Percentiles rank a stretch among this genome's conserved stretches.
These are phyloP conservation scores for Paraleonurus japonicus DNA, from an alignment of 257 asterid species.

Conservation along the genomic window DNA sequence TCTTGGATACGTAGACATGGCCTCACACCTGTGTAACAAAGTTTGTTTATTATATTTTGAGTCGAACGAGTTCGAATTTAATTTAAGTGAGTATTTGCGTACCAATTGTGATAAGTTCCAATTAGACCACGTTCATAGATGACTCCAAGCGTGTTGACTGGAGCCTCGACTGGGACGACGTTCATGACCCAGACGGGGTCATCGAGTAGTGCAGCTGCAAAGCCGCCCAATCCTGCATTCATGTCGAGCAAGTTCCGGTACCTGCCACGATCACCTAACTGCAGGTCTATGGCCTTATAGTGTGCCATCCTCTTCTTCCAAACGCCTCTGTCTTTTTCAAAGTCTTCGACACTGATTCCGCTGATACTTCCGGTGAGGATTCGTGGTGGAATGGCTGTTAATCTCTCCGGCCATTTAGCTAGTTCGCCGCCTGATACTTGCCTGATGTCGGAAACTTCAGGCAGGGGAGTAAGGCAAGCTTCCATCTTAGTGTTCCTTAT, in stretches of 20 bases:
- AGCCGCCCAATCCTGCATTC: slow-evolving; percentile 90
- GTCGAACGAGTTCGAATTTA: not conserved
- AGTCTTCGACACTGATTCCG: slow-evolving; percentile 53
- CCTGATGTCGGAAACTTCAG: slow-evolving; percentile 61
- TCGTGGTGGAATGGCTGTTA: slow-evolving; percentile 77
- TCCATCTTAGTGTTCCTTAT: slow-evolving; percentile 86
- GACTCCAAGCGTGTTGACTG: slow-evolving; percentile 63
- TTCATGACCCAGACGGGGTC: slow-evolving; percentile 96
- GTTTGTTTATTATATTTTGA: not conserved
- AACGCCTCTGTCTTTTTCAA: slow-evolving; percentile 43
- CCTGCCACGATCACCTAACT: slow-evolving; percentile 77
- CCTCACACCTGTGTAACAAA: slow-evolving; percentile 66
- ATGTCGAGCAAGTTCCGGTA: slow-evolving; percentile 86
- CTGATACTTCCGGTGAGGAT: slow-evolving; percentile 49
- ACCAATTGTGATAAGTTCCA: slow-evolving; percentile 93
- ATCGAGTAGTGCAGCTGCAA: slow-evolving; percentile 77
- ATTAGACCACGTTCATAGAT: slow-evolving; percentile 85
- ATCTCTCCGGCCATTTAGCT: slow-evolving; percentile 79
- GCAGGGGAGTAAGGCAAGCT: slow-evolving; percentile 77
- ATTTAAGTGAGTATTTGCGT: not conserved
- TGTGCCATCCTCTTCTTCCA: slow-evolving; percentile 75
- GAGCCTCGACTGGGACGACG: slow-evolving; percentile 62
- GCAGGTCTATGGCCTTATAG: slow-evolving; percentile 66
- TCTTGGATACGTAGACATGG: slow-evolving; percentile 94
- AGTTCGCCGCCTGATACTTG: slow-evolving; percentile 70